phyloP scores from a whole-genome alignment of 2,329 filamentous ascomycete genomes.

The Microdochium bolleyi region DNA sequence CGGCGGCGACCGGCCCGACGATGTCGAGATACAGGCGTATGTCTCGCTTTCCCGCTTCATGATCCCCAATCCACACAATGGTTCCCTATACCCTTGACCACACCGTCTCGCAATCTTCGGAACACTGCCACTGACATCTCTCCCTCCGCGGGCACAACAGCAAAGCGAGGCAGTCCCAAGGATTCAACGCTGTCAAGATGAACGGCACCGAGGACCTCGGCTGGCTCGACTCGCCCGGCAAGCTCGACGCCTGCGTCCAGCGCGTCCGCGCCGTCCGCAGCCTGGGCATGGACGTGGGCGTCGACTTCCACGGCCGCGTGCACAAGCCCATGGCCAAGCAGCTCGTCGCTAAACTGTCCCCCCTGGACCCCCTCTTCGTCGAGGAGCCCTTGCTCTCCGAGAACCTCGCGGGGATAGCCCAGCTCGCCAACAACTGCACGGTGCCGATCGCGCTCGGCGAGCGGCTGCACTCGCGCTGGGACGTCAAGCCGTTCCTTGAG shows the following conservation, averaged over 20 bases:
- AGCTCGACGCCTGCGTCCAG: constrained; percentile 55
- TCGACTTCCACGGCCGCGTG: constrained; percentile 72
- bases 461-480: constrained; percentile 64
- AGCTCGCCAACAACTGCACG: constrained; percentile 29
- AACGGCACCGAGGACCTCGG: constrained; percentile 69
- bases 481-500: constrained; percentile 65
- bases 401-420: constrained; percentile 56
- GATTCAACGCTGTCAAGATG: constrained; percentile 67
- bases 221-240: constrained; percentile 66
- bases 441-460: constrained; percentile 67
- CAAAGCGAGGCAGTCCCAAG: constrained; percentile 48
- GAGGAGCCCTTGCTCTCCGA: constrained; percentile 68
- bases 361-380: constrained; percentile 64
- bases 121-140: not conserved
- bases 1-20: constrained; percentile 62
- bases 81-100: not conserved
- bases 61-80: not conserved
- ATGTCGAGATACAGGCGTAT: constrained; percentile 56
- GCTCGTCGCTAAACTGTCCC: constrained; percentile 58
- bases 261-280: constrained; percentile 61
- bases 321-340: constrained; percentile 80
- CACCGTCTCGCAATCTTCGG: rapidly evolving
- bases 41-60: constrained; percentile 9
- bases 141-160: constrained; percentile 20
- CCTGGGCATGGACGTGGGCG: constrained; percentile 62